Evolutionary conservation across 768 basidiomycete genomes (phyloP).

Genomic region (Ramaria sp.): DNA sequence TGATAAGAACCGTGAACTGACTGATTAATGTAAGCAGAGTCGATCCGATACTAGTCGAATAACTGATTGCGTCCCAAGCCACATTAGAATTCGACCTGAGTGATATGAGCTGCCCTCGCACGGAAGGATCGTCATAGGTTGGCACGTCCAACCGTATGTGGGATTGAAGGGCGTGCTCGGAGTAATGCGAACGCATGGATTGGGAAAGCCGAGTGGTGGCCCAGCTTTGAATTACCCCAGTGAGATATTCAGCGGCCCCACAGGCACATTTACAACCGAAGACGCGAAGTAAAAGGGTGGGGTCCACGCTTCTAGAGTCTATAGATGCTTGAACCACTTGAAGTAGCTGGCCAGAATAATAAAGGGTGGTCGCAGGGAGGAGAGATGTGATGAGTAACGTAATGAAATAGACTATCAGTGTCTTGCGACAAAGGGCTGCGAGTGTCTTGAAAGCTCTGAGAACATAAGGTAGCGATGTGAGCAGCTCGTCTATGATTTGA

Average conservation of each 20-base stretch:
- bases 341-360: slow-evolving; percentile 58
- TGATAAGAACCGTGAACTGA: slow-evolving; percentile 49
- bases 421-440: slow-evolving; percentile 41
- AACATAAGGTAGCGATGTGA: slow-evolving; percentile 46
- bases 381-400: background rate
- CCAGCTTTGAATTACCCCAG: background rate
- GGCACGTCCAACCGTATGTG: slow-evolving; percentile 58
- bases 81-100: slow-evolving; percentile 32
- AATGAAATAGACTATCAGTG: slow-evolving; percentile 17
- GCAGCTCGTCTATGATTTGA: slow-evolving; percentile 36
- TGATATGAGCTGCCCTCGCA: slow-evolving; percentile 55
- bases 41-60: slow-evolving; percentile 30
- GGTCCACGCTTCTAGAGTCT: slow-evolving; percentile 52
- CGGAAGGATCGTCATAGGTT: slow-evolving; percentile 57
- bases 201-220: slow-evolving; percentile 30
- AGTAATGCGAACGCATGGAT: slow-evolving; percentile 30
- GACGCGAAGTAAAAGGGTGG: slow-evolving; percentile 39
- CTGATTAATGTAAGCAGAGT: slow-evolving; percentile 43
- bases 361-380: slow-evolving; percentile 19
- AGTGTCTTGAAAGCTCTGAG: slow-evolving; percentile 60
- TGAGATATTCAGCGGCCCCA: slow-evolving; percentile 20
- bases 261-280: slow-evolving; percentile 49
- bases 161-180: slow-evolving; percentile 53
- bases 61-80: slow-evolving; percentile 50
- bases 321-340: slow-evolving; percentile 45